A percentile compares a stretch with the other conserved stretches of the same genome.
Evolutionary conservation across 2,329 filamentous ascomycete genomes (phyloP).

Genomic region (Ascochyta fabae): DNA sequence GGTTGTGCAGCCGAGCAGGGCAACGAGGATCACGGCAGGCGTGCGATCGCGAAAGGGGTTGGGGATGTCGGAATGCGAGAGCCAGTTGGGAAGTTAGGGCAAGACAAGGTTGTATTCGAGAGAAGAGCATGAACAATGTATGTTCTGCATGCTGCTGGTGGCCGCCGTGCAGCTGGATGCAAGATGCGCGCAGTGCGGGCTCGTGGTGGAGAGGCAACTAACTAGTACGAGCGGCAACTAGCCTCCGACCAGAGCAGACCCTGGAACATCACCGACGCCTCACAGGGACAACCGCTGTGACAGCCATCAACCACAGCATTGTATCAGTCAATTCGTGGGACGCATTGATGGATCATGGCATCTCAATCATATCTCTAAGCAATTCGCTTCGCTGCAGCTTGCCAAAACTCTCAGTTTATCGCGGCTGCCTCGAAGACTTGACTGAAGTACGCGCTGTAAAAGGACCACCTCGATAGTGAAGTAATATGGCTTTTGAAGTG

Average conservation of each 20-base stretch:
- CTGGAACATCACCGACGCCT: conserved; percentile 1
- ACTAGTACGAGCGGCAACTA: conserved; percentile 11
- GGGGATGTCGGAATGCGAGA: conserved; percentile 16
- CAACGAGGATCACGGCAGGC: conserved; percentile 24
- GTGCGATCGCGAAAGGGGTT: conserved; percentile 33
- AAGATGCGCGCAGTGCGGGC: conserved; percentile 30
- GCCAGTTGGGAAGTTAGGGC: conserved; percentile 27
- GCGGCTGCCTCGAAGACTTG: neutral
- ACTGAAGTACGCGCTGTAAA: neutral
- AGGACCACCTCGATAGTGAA: neutral
- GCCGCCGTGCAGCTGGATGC: conserved; percentile 35
- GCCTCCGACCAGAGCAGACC: conserved; percentile 8
- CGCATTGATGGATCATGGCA: neutral
- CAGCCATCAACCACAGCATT: neutral
- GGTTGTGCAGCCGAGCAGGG: conserved; percentile 33
- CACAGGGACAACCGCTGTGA: neutral
- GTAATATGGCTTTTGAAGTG: neutral
- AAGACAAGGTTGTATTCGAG: conserved; percentile 7
- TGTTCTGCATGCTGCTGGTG: conserved; percentile 29
- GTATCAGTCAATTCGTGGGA: neutral
- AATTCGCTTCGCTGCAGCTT: neutral
- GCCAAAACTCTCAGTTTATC: neutral
- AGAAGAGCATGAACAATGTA: conserved; percentile 15
- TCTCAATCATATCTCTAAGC: neutral
- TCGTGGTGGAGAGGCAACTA: conserved; percentile 25